Evolutionary conservation across 2,329 filamentous ascomycete species (phyloP), one percentile per base, ranked within the genome.

Genomic region (Talaromyces sp.): DNA sequence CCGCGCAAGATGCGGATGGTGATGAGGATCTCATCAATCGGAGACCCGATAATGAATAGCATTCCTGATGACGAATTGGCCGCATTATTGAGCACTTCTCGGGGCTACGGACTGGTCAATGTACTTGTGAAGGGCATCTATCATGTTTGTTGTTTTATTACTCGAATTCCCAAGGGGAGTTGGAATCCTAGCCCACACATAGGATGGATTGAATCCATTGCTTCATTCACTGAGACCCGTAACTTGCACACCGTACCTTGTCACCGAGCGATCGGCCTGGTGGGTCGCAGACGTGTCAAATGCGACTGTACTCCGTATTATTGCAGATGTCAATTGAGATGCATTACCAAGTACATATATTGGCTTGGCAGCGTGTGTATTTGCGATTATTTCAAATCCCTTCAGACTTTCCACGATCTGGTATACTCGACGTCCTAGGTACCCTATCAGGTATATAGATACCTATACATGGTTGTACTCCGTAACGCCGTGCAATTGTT

Each of bases 1-100:
- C 68, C 6, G 63, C 61, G 2, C 60, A 64, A 11, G 64, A 65
- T 22, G 65, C 67, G 35, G 65, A 62, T 13, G 69, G 68, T 41
- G 70, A 64, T 27, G 61, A 64, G 51, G 62, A 77, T 55, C 60
- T 77, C 33, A 63, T 77, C 14, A 64, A 67, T 22, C 68, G 74
- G n/a, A 75, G 77, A 54, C 65, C 76, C 40, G 45, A 19, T 6
- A 29, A 47, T 16, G 45, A 36, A 10, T 39, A n/a, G 30, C 43
- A 46, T 46, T 36, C 32, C 32, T 46, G 30, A 46, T 46, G 43
- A 46, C 32, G 27, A 44, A 6, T 4, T 22, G 27, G 3, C 13
- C 10, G 30, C 30, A 17, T 36, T 36, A 8, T 8, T 20, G 30
- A 13, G 16, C 22, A 30, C 36, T 39, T 16, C 11, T 13, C 14